phyloP scores from a whole-genome alignment of 2,329 filamentous ascomycete genomes.

The Ceratocystis ficicola region DNA sequence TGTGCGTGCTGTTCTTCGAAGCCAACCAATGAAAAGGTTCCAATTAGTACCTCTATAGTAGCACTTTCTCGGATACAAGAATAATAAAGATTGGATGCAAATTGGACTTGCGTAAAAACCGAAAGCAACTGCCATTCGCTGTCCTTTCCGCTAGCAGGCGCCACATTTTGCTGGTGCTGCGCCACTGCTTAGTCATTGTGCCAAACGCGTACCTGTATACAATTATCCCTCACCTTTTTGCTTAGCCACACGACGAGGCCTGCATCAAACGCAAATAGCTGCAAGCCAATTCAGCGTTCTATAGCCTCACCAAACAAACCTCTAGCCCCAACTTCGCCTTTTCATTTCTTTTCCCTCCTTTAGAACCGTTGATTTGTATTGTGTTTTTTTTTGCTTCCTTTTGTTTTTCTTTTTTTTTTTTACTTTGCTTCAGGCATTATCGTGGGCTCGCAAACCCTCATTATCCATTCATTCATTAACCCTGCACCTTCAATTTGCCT shows the following conservation, averaged over 20 bases:
- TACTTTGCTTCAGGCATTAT: slow-evolving; percentile 5
- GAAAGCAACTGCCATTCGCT: neutral
- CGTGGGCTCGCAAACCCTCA: slow-evolving; percentile 3
- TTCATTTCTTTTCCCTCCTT: slow-evolving; percentile 14
- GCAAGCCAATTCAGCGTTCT: neutral
- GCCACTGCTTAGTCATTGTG: slow-evolving; percentile 3
- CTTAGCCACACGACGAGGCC: slow-evolving; percentile 5
- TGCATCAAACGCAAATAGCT: slow-evolving; percentile 7
- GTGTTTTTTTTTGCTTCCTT: neutral
- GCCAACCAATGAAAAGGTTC: neutral
- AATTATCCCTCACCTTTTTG: slow-evolving; percentile 8
- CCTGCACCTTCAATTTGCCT: neutral
- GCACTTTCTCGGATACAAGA: too few species aligned
- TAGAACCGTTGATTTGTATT: slow-evolving; percentile 6
- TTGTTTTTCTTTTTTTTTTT: neutral
- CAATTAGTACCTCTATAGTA: neutral
- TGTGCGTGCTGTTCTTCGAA: neutral
- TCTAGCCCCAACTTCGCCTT: neutral
- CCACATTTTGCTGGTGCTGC: neutral
- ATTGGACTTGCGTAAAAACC: neutral
- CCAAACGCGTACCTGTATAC: slow-evolving; percentile 1
- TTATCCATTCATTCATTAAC: slow-evolving; percentile 11
- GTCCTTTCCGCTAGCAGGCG: neutral
- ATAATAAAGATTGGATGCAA: neutral
- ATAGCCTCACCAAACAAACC: neutral